Evolutionary conservation across 169 alveolate genomes (phyloP), one percentile per base, ranked within the genome.

Genomic region (Cryptosporidium canis): DNA sequence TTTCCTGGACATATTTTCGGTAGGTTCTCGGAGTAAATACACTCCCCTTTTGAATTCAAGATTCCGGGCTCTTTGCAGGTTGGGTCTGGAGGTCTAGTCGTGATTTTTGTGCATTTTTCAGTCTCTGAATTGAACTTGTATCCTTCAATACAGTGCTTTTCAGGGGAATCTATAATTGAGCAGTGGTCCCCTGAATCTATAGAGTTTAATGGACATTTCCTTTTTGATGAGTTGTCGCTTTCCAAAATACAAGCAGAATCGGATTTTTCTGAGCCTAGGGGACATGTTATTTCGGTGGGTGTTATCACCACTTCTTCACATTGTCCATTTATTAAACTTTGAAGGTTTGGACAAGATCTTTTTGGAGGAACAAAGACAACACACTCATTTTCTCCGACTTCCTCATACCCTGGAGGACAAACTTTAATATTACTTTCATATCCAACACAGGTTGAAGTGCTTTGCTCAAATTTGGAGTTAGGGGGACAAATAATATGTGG

Each of bases 341-440:
- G 51, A 9, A 16, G 12, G 11, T 77, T 48, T 39, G 72, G 72
- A 37, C 85, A 77, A 27, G 85, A 58, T 43, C 72, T 55, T n/a
- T n/a, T 55, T n/a, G 85, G 77, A 18, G 85, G 33, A 16, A 77
- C 33, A 24, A 77, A 77, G 27, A 43, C 37, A 14, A 72, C 85
- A 39, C 85, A 77, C 58, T 58, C 72, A 77, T 41, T 55, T 24
- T 61, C 85, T 7, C 72, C 77, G 6, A 77, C 27, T 14, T 77
- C 85, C 2, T 77, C 85, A n/a, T 77, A 77, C 39, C 85, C 85
- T 41, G 85, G 85, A 5, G 85, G 85, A 44, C 85, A 77, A 1
- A 77, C 72, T 12, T 58, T 53, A 11, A 56, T 5, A 58, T 77
- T 77, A 12, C 31, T 21, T 41, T 27, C 64, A n/a, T 77, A 77